Conservation (phyloP, 352 stramenopile genomes). For the Phytopythium helicoides region DNA sequence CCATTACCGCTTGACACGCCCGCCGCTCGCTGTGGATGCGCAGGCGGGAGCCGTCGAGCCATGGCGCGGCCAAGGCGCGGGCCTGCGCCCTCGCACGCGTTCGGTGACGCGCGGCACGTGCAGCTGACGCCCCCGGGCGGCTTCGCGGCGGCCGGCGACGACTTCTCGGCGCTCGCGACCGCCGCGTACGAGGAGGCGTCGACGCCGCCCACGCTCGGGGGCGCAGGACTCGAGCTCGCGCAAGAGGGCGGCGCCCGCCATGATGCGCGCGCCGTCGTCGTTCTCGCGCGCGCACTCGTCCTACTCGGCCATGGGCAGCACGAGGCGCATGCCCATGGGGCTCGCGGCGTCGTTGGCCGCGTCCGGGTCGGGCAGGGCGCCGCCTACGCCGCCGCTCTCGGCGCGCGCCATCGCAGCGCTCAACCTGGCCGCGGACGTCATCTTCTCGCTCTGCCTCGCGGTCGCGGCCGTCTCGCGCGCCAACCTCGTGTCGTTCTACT, state of each 20-base stretch:
- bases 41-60: slow-evolving; percentile 3
- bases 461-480: slow-evolving; percentile 44
- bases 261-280: slow-evolving; percentile 11
- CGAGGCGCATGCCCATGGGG: slow-evolving; percentile 4
- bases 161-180: slow-evolving; percentile 1
- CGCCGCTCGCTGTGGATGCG: slow-evolving; percentile 5
- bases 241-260: slow-evolving; percentile 10
- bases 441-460: slow-evolving; percentile 55
- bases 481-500: slow-evolving; percentile 61
- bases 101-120: slow-evolving; percentile 30
- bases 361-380: not conserved
- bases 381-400: slow-evolving; percentile 16
- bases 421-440: slow-evolving; percentile 17
- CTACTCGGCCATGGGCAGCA: slow-evolving; percentile 3
- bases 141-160: slow-evolving; percentile 6
- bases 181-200: slow-evolving; percentile 33
- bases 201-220: slow-evolving; percentile 29
- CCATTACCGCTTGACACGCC: not conserved
- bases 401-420: slow-evolving; percentile 16
- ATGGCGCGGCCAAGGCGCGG: not conserved
- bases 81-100: slow-evolving; percentile 6
- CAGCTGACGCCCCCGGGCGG: slow-evolving; percentile 30
- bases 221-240: slow-evolving; percentile 1
- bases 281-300: slow-evolving; percentile 3
- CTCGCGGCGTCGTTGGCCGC: slow-evolving; percentile 1